Evolutionary conservation across 352 stramenopile species (phyloP), one percentile per base, ranked within the genome.

Genomic region (Pythium aquatile): DNA sequence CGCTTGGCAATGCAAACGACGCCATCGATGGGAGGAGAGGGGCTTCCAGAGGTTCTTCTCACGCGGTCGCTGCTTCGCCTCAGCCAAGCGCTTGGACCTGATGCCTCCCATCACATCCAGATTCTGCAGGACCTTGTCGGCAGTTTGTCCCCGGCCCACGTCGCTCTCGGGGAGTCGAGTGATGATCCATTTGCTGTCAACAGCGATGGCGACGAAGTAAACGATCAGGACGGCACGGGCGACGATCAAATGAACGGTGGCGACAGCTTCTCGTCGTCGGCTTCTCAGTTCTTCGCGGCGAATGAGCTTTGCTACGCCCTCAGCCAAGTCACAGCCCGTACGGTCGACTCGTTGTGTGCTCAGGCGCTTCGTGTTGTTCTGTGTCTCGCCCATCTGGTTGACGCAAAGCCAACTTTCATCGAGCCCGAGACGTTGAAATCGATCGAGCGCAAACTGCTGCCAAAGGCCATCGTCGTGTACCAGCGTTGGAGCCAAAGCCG

Each of bases 401-500:
- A 93, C 37, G 77, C 78, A 5, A 76, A 81, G 33, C 72, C 81
- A 5, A 67, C 74, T 0, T 91, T 91, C 52, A 29, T 93, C 53
- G 74, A 69, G 14, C 70, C 74, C 20, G 49, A 63, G 3, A 78
- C 72, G 0, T 40, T 93, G 44, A 74, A 68, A 26, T 69, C 72
- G 9, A 75, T 91, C 11, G 60, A 83, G 32, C 73, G 70, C 6
- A 63, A 76, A 14, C 75, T 83, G 33, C 37, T 93, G 9, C 80
- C 81, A 0, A 81, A 84, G 37, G 72, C 81, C 1, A 90, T 93
- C 52, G 80, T 73, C 0, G 75, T 87, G 17, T 91, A 91, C 58
- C 83, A 89, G 66, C 79, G 78, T 29, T 93, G 81, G 81, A 72
- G 73, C n/a, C 68, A 90, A n/a, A 84, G 77, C 56, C 72, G 75